Percentiles rank a stretch among this genome's conserved stretches.
phyloP scores from a whole-genome alignment of 2,329 filamentous ascomycete genomes.

The Thielaviopsis punctulata region DNA sequence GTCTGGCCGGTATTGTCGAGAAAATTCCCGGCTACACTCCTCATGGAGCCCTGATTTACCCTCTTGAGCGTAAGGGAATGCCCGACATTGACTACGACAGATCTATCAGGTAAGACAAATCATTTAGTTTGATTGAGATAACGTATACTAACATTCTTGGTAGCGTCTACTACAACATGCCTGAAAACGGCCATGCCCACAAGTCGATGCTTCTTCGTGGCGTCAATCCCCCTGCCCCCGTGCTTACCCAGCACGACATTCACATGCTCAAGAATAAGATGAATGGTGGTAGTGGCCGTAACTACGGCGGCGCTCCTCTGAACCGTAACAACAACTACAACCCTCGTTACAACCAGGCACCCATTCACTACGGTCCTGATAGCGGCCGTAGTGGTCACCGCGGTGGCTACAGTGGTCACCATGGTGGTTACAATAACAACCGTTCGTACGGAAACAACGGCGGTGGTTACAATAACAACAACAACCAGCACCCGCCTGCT shows the following conservation, averaged over 20 bases:
- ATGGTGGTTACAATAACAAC: not conserved
- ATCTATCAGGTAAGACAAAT: constrained; percentile 48
- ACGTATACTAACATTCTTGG: constrained; percentile 17
- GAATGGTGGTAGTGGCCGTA: constrained; percentile 43
- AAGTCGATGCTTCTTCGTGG: constrained; percentile 91
- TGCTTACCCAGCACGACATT: constrained; percentile 59
- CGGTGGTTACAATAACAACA: constrained; percentile 10
- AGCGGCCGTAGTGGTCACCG: constrained; percentile 21
- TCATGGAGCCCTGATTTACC: constrained; percentile 63
- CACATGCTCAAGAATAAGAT: constrained; percentile 52
- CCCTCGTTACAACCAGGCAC: constrained; percentile 4
- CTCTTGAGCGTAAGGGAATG: constrained; percentile 53
- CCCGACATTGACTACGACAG: constrained; percentile 70
- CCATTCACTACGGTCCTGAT: constrained; percentile 20
- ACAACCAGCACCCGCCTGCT: constrained; percentile 24
- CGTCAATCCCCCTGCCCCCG: constrained; percentile 52
- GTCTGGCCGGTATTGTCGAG: constrained; percentile 62
- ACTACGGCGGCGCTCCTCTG: constrained; percentile 47
- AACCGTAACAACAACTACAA: constrained; percentile 19
- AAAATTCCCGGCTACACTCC: constrained; percentile 76
- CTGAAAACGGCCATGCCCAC: constrained; percentile 52
- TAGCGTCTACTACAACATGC: constrained; percentile 77
- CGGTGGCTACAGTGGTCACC: not conserved
- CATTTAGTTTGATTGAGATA: not conserved
- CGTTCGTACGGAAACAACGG: constrained; percentile 4